Evolutionary conservation across 805 yeast species (phyloP), one percentile per base, ranked within the genome.

Genomic region (Wickerhamomyces chaumierensis): DNA sequence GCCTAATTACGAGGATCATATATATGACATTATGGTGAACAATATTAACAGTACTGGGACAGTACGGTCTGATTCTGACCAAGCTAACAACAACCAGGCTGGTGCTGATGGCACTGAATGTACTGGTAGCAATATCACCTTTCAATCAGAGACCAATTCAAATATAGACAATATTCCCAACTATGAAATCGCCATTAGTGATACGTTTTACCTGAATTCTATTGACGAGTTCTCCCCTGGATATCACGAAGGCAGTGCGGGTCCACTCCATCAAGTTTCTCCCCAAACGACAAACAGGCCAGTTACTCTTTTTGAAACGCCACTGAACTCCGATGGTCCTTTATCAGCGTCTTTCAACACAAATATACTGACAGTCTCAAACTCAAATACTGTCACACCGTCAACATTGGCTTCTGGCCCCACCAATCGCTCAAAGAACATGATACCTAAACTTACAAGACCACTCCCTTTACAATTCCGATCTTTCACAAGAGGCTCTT

Each of bases 1-100:
- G 3, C 90, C 94, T 7, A 66, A 77, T 36, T 84, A 84, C 55
- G 81, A 75, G 44, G 73, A 71, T 40, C 87, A 79, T 51, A 70
- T 79, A 18, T 79, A 75, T 52, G 94, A 83, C 56, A 60, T 77
- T 36, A 61, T 53, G 36, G 37, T 53, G n/a, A 49, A 48, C 37
- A 45, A 43, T 4, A 51, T 46, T n/a, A 39, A 41, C 19, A 43
- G 35, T 38, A 46, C 18, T n/a, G n/a, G n/a, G n/a, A n/a, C n/a
- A n/a, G n/a, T n/a, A n/a, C n/a, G n/a, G n/a, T n/a, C n/a, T n/a
- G n/a, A n/a, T n/a, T n/a, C n/a, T n/a, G n/a, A n/a, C n/a, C n/a
- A n/a, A n/a, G n/a, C n/a, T n/a, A 15, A 12, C 18, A 15, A 15
- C 18, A 31, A 12, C 18, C 18, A 31, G 13, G 42, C 46, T 5